Evolutionary conservation across 345 rosid species (phyloP).

Genomic region (Salix suchowensis): DNA sequence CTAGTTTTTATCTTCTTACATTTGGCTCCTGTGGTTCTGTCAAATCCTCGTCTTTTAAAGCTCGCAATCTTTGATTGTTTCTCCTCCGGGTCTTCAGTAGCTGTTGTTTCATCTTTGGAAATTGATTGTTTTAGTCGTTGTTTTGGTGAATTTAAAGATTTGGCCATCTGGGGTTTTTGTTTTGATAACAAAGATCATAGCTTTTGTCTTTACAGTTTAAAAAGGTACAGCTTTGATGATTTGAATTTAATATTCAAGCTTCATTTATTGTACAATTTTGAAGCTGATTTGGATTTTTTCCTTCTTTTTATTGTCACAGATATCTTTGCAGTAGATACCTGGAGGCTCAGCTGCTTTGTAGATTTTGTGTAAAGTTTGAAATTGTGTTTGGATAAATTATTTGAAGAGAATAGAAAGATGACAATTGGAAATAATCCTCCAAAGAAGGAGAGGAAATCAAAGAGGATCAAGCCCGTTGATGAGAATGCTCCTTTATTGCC

Average conservation of each 20-base stretch:
- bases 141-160: background rate
- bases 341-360: slow-evolving; percentile 6
- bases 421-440: slow-evolving; percentile 37
- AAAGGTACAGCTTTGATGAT: background rate
- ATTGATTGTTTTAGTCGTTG: background rate
- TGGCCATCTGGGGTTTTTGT: background rate
- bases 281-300: background rate
- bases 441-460: slow-evolving; percentile 48
- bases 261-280: slow-evolving; percentile 1
- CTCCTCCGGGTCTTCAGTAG: background rate
- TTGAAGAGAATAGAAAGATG: slow-evolving; percentile 37
- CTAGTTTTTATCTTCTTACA: background rate
- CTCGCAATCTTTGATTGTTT: background rate
- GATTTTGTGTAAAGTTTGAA: slow-evolving; percentile 1
- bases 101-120: background rate
- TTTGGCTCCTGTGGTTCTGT: background rate
- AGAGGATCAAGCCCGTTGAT: slow-evolving; percentile 34
- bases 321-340: background rate
- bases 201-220: background rate
- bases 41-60: background rate
- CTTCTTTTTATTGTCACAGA: background rate
- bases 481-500: slow-evolving; percentile 58
- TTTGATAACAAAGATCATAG: background rate
- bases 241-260: background rate
- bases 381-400: slow-evolving; percentile 7